Evolutionary conservation across 441 rosid genomes (phyloP).

Genomic region (Euphorbia celastroides): DNA sequence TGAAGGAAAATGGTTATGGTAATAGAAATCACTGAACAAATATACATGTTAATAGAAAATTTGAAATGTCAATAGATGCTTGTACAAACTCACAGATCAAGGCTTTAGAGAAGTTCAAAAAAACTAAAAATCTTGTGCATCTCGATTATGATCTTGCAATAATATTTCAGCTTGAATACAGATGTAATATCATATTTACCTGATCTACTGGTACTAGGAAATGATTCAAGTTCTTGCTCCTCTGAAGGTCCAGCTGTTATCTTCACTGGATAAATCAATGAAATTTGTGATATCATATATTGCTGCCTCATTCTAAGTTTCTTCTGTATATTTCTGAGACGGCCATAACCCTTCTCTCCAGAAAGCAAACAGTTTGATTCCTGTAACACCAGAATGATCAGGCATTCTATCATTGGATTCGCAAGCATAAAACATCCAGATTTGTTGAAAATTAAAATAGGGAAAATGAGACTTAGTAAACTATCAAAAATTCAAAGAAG

Average conservation of each 20-base stretch:
- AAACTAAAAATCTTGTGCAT: background rate
- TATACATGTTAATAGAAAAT: no score
- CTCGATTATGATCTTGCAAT: background rate
- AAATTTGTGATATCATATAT: conserved; percentile 77
- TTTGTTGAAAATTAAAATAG: background rate
- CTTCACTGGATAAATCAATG: conserved; percentile 80
- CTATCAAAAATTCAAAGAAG: background rate
- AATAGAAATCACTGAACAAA: no score
- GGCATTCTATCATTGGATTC: background rate
- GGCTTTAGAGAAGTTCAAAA: background rate
- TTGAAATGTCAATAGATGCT: no score
- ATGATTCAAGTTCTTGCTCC: conserved; percentile 91
- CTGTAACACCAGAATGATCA: conserved; percentile 31
- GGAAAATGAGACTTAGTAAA: background rate
- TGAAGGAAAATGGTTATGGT: no score
- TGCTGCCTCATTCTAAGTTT: conserved; percentile 79
- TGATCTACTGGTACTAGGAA: conserved; percentile 66
- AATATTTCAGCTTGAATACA: background rate
- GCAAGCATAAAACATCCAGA: background rate
- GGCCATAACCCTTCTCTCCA: conserved; percentile 62
- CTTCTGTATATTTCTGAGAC: conserved; percentile 56
- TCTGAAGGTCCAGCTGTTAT: conserved; percentile 64
- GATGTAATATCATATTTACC: conserved; percentile 38
- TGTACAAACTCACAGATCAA: background rate
- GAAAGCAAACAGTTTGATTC: conserved; percentile 57